Conservation (phyloP, 116 monocot species). For the Cymodocea nodosa region DNA sequence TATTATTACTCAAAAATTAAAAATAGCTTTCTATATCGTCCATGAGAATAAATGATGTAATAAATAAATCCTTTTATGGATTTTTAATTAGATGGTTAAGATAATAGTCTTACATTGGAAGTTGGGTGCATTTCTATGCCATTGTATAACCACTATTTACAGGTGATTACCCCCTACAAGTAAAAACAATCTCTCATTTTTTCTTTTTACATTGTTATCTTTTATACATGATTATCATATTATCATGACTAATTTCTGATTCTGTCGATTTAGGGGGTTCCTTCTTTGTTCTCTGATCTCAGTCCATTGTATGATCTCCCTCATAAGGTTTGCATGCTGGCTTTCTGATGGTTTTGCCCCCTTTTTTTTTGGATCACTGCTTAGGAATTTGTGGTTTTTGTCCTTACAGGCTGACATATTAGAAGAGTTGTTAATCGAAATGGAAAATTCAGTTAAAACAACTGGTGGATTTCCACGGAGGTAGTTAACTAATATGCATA, state of each 20-base stretch:
- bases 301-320: constrained; percentile 73
- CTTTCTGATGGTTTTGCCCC: neutral
- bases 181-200: too few species aligned
- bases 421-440: constrained; percentile 57
- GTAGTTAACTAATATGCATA: constrained; percentile 22
- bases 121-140: too few species aligned
- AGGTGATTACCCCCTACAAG: too few species aligned
- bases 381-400: neutral
- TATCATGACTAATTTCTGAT: neutral
- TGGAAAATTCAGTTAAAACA: constrained; percentile 62
- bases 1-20: too few species aligned
- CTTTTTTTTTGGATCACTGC: neutral
- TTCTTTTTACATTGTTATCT: too few species aligned
- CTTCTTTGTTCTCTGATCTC: constrained; percentile 94
- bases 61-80: too few species aligned
- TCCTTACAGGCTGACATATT: constrained; percentile 59
- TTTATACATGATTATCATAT: neutral
- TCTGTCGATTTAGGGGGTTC: constrained; percentile 52
- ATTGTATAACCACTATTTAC: too few species aligned
- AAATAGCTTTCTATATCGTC: too few species aligned
- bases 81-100: too few species aligned
- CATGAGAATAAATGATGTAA: too few species aligned
- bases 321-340: constrained; percentile 50
- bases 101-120: too few species aligned
- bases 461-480: constrained; percentile 69